Base-by-base conservation (phyloP, 495 filamentous ascomycete genomes). In the Aspergillus coremiiformis region DNA sequence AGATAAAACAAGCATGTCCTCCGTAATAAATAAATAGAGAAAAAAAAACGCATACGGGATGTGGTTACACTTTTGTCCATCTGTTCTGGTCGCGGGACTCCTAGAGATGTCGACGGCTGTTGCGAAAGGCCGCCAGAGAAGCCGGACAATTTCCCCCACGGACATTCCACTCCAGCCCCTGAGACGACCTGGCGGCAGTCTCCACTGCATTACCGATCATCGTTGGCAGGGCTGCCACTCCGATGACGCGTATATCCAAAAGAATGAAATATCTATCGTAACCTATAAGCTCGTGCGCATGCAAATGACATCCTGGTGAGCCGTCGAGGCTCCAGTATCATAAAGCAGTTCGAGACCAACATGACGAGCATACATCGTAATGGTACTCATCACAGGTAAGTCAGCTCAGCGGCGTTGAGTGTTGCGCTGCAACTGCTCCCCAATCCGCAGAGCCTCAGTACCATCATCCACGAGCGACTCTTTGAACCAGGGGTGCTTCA, bases 401-500 rank as follows among this genome's bases (percentile, higher is more conserved):
- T 8, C n/a, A n/a, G 49, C 23, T 46, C 53, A 65, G 30, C 55
- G 53, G 41, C 54, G 62, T 35, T 59, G 57, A 22, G 47, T 50
- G 32, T 52, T 59, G 50, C 63, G 67, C 44, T 67, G 64, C 51
- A 71, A 54, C 46, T 67, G 68, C 39, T 64, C 59, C 30, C 65
- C 76, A 47, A 94, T 87, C 57, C 86, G 85, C 23, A 84, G 78
- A 32, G 93, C 93, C 71, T 97, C 94, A 19, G 91, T 96, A 30
- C 93, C 93, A 64, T 98, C 93, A 62, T 98, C 93, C 19, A 85
- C 79, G 3, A 85, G 74, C 6, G 75, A 75, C 66, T 97, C 92
- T 57, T 84, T 85, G 72, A 98, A 98, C 93, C 93, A 98, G 0
- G 86, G 82, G 62, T 98, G 93, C 53, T 92, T 82, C 39, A 98